Conservation (phyloP, 1,139 yeast genomes). For the Yamadazyma aaseri region DNA sequence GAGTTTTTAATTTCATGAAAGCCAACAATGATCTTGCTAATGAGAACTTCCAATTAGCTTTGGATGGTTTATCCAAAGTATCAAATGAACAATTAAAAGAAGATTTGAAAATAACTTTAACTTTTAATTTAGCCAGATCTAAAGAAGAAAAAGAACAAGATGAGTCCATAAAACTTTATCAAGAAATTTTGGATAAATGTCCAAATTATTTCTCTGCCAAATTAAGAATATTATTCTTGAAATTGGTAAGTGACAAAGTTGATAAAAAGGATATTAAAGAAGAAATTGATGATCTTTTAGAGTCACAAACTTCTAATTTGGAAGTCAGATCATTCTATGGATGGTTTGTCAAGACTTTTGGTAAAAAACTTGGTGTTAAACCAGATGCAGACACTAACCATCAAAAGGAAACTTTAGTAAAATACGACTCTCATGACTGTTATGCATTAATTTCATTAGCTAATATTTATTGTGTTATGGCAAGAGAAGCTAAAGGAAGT, state of each 20-base stretch:
- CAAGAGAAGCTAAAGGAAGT: slow-evolving; percentile 64
- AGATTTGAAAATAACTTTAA: slow-evolving; percentile 47
- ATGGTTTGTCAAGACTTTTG: slow-evolving; percentile 73
- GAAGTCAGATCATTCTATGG: slow-evolving; percentile 91
- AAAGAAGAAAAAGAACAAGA: slow-evolving; percentile 47
- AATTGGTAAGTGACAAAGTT: slow-evolving; percentile 29
- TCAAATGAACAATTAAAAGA: slow-evolving; percentile 23
- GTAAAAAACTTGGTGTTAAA: slow-evolving; percentile 53
- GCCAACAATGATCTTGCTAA: slow-evolving; percentile 50
- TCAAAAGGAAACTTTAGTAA: slow-evolving; percentile 80
- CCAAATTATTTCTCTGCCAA: slow-evolving; percentile 80
- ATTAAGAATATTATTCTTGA: slow-evolving; percentile 64
- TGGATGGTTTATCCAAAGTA: slow-evolving; percentile 14
- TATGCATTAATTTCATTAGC: slow-evolving; percentile 91
- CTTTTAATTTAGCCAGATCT: slow-evolving; percentile 64
- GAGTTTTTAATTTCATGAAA: slow-evolving; percentile 74
- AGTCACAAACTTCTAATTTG: slow-evolving; percentile 56
- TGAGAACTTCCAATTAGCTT: slow-evolving; percentile 50
- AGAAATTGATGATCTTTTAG: slow-evolving; percentile 56
- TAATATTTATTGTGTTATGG: slow-evolving; percentile 79
- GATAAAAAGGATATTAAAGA: slow-evolving; percentile 46
- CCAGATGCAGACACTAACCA: slow-evolving; percentile 72
- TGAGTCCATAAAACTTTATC: slow-evolving; percentile 54
- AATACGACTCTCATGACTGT: slow-evolving; percentile 81
- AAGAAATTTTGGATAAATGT: slow-evolving; percentile 50